Evolutionary conservation across 2,329 filamentous ascomycete genomes (phyloP).

Genomic region (Diaporthe sp.): DNA sequence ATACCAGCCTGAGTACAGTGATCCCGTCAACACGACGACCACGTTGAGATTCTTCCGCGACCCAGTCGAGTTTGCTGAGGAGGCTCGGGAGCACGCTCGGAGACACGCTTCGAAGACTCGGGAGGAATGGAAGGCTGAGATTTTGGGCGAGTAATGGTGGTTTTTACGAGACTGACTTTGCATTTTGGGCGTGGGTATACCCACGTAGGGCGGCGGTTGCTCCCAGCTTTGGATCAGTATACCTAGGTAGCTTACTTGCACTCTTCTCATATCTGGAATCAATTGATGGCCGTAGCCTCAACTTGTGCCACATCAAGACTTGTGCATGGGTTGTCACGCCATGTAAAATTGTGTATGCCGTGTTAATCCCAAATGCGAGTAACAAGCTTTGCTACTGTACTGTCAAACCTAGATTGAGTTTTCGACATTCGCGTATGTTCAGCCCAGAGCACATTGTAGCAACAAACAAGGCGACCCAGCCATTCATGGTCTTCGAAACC

Average conservation of each 20-base stretch:
- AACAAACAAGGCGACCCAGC: too few species aligned
- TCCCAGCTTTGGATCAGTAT: background rate
- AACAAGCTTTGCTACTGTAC: too few species aligned
- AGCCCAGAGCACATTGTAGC: too few species aligned
- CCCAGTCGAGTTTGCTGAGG: background rate
- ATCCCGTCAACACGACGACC: constrained; percentile 39
- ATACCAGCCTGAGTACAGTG: constrained; percentile 40
- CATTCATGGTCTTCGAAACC: too few species aligned
- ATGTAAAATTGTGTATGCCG: background rate
- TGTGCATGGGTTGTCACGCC: background rate
- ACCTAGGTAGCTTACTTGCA: background rate
- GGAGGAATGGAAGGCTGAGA: constrained; percentile 20
- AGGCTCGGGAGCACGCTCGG: constrained; percentile 1
- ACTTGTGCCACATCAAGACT: background rate
- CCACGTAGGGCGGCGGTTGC: background rate
- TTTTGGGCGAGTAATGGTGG: background rate
- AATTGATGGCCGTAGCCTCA: background rate
- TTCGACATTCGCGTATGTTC: too few species aligned
- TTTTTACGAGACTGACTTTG: background rate
- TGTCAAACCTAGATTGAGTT: too few species aligned
- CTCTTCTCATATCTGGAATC: background rate
- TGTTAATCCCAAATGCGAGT: background rate
- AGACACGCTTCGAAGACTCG: constrained; percentile 25
- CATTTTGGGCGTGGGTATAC: background rate
- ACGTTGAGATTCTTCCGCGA: constrained; percentile 15